Conservation (phyloP, 164 flowering plant genomes). For the Amborella trichopoda region DNA sequence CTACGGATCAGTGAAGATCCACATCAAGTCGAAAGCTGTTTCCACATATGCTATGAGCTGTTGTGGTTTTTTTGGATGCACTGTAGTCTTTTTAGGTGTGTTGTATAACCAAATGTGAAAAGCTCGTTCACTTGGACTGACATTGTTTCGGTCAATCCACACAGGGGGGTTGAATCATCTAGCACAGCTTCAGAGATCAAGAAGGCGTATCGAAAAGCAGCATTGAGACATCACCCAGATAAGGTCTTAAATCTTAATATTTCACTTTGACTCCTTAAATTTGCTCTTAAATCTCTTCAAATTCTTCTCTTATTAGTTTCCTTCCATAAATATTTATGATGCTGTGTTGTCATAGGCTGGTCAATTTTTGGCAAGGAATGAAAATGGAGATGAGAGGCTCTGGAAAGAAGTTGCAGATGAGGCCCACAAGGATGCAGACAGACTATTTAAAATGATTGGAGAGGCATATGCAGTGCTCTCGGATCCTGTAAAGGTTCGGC, state of each 20-base stretch:
- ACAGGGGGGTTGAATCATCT: conserved; percentile 70
- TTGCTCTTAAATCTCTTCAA: conserved; percentile 1
- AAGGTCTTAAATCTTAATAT: conserved; percentile 40
- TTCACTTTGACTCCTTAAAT: too few relatives aligned
- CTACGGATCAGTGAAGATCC: too few relatives aligned
- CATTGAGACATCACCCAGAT: conserved; percentile 92
- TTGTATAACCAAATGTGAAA: too few relatives aligned
- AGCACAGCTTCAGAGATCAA: conserved; percentile 26
- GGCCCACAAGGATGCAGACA: conserved; percentile 77
- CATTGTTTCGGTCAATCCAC: too few relatives aligned
- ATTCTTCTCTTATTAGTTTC: too few relatives aligned
- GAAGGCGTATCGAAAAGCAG: conserved; percentile 86
- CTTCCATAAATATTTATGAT: too few relatives aligned
- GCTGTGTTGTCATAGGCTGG: conserved; percentile 53
- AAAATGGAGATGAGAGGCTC: conserved; percentile 61
- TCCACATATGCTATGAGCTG: too few relatives aligned
- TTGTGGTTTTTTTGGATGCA: too few relatives aligned
- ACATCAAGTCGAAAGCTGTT: too few relatives aligned
- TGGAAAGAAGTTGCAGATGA: conserved; percentile 74
- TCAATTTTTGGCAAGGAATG: conserved; percentile 68
- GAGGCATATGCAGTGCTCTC: conserved; percentile 95
- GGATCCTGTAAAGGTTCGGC: conserved; percentile 62
- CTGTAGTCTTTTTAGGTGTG: too few relatives aligned
- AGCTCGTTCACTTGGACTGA: too few relatives aligned
- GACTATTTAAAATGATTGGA: conserved; percentile 91